Percentiles rank a stretch among this genome's conserved stretches.
Evolutionary conservation across 169 alveolate species (phyloP).

Genomic region (Sarcocystis neurona): DNA sequence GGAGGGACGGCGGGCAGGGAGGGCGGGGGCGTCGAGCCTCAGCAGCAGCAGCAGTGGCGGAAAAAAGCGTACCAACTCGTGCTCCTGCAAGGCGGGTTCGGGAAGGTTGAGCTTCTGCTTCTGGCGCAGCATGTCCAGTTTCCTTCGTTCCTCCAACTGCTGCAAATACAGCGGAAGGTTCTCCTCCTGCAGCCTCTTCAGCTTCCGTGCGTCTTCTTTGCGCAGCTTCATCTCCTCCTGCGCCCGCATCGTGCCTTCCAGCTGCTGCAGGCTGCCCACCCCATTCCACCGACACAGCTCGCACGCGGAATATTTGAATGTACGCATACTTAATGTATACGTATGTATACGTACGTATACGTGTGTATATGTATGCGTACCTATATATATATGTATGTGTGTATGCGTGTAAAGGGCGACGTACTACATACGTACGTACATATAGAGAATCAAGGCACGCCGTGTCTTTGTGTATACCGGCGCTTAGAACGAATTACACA

Average conservation of each 20-base stretch:
- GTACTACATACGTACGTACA: no score
- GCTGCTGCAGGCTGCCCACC: slow-evolving; percentile 75
- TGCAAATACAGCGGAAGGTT: slow-evolving; percentile 91
- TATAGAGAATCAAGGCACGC: no score
- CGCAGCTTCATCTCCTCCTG: slow-evolving; percentile 87
- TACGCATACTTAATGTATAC: no score
- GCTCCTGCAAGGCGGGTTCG: slow-evolving; percentile 63
- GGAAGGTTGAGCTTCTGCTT: slow-evolving; percentile 64
- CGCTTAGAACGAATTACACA: no score
- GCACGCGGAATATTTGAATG: no score
- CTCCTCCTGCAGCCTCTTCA: slow-evolving; percentile 90
- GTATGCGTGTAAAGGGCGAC: no score
- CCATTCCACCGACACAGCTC: not conserved
- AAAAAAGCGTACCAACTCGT: slow-evolving; percentile 50
- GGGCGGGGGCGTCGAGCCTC: no score
- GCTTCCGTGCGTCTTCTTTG: slow-evolving; percentile 89
- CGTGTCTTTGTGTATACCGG: no score
- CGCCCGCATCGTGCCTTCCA: slow-evolving; percentile 90
- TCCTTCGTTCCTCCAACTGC: slow-evolving; percentile 82
- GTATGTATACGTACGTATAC: no score
- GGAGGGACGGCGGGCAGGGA: no score
- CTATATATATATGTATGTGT: no score
- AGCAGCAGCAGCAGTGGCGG: not conserved
- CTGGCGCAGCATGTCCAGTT: slow-evolving; percentile 52
- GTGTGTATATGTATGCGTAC: no score